Evolutionary conservation across 1,139 yeast species (phyloP).

Genomic region (Citeromyces siamensis): DNA sequence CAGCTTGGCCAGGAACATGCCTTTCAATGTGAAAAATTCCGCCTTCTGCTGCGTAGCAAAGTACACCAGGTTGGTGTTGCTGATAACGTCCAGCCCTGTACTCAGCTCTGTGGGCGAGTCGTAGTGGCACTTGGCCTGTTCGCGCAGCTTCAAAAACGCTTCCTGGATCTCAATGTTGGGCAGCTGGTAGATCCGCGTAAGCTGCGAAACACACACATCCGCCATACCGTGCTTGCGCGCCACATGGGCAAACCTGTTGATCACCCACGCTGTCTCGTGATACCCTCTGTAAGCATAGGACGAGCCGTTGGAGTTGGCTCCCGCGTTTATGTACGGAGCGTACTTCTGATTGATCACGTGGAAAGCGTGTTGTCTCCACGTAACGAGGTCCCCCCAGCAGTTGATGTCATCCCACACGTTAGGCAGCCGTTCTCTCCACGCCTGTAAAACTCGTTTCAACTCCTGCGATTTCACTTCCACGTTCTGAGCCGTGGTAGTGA

Average conservation of each 20-base stretch:
- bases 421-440: slow-evolving; percentile 97
- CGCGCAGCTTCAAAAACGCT: slow-evolving; percentile 88
- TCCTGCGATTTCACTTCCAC: slow-evolving; percentile 90
- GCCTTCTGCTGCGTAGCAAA: slow-evolving; percentile 98
- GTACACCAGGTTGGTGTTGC: slow-evolving; percentile 90
- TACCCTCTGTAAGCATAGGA: slow-evolving; percentile 95
- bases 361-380: slow-evolving; percentile 98
- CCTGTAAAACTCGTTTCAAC: slow-evolving; percentile 84
- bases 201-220: slow-evolving; percentile 87
- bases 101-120: slow-evolving; percentile 80
- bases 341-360: slow-evolving; percentile 93
- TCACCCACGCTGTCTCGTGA: slow-evolving; percentile 99
- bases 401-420: slow-evolving; percentile 96
- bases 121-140: slow-evolving; percentile 96
- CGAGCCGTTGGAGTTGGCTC: slow-evolving; percentile 58
- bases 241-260: slow-evolving; percentile 95
- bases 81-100: slow-evolving; percentile 92
- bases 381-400: slow-evolving; percentile 93
- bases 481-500: slow-evolving; percentile 85
- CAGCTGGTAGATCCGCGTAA: slow-evolving; percentile 86
- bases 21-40: slow-evolving; percentile 92
- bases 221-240: slow-evolving; percentile 96
- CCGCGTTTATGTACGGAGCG: slow-evolving; percentile 84
- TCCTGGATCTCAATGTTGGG: slow-evolving; percentile 98
- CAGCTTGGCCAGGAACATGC: slow-evolving; percentile 90